Percentiles rank a stretch among this genome's conserved stretches.
These are phyloP conservation scores for Aspergillus pseudoterreus DNA, from an alignment of 2,329 filamentous ascomycete species.

Conservation along the genomic window DNA sequence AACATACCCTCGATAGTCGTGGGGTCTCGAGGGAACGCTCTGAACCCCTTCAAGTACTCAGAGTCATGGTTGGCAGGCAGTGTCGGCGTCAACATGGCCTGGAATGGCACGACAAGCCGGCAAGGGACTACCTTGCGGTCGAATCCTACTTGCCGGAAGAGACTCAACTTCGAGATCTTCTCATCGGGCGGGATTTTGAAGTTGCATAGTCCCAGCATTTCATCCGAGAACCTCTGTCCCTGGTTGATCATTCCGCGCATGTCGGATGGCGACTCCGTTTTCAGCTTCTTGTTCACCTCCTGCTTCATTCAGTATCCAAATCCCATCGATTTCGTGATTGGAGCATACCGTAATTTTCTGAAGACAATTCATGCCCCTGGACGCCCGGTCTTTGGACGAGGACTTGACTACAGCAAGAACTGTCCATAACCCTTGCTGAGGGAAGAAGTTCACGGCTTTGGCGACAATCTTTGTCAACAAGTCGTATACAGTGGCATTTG, in stretches of 20 bases:
- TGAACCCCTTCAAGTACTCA: conserved; percentile 65
- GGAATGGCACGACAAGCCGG: conserved; percentile 81
- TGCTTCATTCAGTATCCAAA: conserved; percentile 22
- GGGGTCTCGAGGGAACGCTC: conserved; percentile 80
- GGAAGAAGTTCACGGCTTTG: conserved; percentile 82
- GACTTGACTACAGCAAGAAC: conserved; percentile 83
- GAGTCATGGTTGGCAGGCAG: conserved; percentile 70
- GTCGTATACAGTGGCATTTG: conserved; percentile 71
- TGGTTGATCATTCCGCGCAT: conserved; percentile 68
- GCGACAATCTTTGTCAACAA: conserved; percentile 74
- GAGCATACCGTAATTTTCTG: conserved; percentile 37
- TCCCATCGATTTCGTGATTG: neutral
- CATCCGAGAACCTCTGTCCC: conserved; percentile 78
- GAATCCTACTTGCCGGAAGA: conserved; percentile 75
- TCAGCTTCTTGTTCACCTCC: conserved; percentile 51
- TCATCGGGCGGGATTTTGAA: conserved; percentile 65
- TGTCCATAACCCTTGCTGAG: conserved; percentile 88
- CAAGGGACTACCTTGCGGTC: conserved; percentile 79
- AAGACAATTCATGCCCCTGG: conserved; percentile 47
- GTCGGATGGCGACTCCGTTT: conserved; percentile 49
- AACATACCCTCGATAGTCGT: conserved; percentile 66
- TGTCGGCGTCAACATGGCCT: conserved; percentile 76
- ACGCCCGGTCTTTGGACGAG: conserved; percentile 65
- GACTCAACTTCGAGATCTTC: conserved; percentile 68
- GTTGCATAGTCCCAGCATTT: conserved; percentile 72